Evolutionary conservation across 2,329 filamentous ascomycete genomes (phyloP).

Genomic region (Ilyonectria sp.): DNA sequence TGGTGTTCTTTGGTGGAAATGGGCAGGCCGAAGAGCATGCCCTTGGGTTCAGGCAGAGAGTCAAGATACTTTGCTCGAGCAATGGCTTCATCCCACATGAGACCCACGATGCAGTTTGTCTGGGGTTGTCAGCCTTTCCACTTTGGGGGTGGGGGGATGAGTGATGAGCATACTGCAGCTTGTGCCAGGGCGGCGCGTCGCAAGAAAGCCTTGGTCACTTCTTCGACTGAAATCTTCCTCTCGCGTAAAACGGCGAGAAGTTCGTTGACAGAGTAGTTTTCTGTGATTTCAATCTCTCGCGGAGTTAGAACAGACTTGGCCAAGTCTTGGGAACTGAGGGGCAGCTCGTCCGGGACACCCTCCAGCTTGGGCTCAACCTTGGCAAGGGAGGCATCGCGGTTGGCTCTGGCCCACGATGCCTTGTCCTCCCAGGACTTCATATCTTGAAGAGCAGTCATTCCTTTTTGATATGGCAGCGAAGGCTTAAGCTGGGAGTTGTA

Average conservation of each 20-base stretch:
- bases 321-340: conserved; percentile 43
- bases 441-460: conserved; percentile 19
- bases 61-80: conserved; percentile 52
- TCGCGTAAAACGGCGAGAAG: conserved; percentile 39
- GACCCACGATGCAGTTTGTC: conserved; percentile 54
- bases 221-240: conserved; percentile 44
- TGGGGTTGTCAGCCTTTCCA: conserved; percentile 23
- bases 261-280: conserved; percentile 44
- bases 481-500: neutral
- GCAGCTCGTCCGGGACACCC: conserved; percentile 41
- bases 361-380: conserved; percentile 48
- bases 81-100: conserved; percentile 55
- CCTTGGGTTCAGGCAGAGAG: conserved; percentile 51
- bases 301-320: conserved; percentile 42
- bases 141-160: too few relatives aligned
- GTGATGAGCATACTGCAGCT: conserved; percentile 36
- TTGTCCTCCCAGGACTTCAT: conserved; percentile 27
- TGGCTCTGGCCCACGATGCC: conserved; percentile 23
- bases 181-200: conserved; percentile 47
- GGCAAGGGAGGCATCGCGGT: conserved; percentile 43
- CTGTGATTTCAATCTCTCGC: conserved; percentile 49
- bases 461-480: neutral
- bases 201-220: conserved; percentile 47
- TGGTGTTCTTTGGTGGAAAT: conserved; percentile 56
- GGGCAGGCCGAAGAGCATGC: conserved; percentile 53